Evolutionary conservation across 441 rosid genomes (phyloP).

Genomic region (Eutrema salsugineum): DNA sequence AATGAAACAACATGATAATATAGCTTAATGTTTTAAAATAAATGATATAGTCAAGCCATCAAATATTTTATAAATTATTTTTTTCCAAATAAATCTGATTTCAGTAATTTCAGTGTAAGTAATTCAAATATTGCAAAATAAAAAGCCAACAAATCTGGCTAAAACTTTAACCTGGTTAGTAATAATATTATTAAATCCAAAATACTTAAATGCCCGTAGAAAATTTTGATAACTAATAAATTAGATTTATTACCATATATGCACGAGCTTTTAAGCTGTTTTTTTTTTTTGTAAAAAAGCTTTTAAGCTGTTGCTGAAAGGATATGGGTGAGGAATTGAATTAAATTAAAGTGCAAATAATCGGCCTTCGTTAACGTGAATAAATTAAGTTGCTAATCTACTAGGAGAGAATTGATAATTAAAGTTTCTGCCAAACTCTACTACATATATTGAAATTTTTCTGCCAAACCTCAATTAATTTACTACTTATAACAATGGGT

Average conservation of each 20-base stretch:
- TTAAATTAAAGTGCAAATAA: not conserved
- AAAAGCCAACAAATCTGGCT: not conserved
- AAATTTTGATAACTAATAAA: not conserved
- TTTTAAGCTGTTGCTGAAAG: not conserved
- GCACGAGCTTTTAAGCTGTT: too few relatives aligned
- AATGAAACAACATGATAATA: not conserved
- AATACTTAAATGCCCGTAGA: not conserved
- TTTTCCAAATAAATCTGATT: not conserved
- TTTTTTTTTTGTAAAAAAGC: too few relatives aligned
- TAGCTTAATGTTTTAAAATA: too few relatives aligned
- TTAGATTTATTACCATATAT: not conserved
- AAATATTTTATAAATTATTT: too few relatives aligned
- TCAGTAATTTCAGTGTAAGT: not conserved
- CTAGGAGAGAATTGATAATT: not conserved
- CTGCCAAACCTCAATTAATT: constrained; percentile 8
- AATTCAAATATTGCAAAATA: not conserved
- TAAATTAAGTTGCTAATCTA: not conserved
- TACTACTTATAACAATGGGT: not conserved
- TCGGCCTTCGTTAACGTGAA: not conserved
- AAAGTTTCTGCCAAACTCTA: constrained; percentile 28
- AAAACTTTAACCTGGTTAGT: not conserved
- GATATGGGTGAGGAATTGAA: not conserved
- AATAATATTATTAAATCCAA: not conserved
- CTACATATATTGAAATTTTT: not conserved
- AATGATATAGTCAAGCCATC: too few relatives aligned